phyloP scores from a whole-genome alignment of 108 stramenopile genomes.

The Nannochloropsis salina region DNA sequence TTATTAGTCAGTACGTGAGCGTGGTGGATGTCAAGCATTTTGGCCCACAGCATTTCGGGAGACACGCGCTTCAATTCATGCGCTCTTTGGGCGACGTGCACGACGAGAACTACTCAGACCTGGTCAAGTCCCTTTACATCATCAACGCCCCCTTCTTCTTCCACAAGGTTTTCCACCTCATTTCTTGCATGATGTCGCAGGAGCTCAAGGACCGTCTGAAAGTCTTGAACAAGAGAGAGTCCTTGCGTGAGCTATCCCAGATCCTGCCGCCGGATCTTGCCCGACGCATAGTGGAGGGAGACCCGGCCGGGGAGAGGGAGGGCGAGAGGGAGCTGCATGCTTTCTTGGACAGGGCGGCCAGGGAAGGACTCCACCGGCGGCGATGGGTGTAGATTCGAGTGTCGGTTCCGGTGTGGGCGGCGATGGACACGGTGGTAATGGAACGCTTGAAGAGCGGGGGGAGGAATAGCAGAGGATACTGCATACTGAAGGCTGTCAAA shows the following conservation, averaged over 20 bases:
- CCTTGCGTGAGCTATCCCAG: background rate
- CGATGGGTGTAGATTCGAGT: background rate
- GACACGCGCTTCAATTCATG: background rate
- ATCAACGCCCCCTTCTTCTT: constrained; percentile 1
- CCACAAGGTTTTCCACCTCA: constrained; percentile 20
- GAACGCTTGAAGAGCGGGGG: no score
- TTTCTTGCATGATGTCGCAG: background rate
- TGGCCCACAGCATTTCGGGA: background rate
- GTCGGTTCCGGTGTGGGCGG: no score
- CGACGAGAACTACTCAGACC: background rate
- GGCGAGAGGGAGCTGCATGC: background rate
- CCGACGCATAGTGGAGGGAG: background rate
- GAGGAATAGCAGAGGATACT: no score
- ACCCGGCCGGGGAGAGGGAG: background rate
- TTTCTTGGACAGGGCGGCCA: background rate
- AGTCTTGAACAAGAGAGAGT: background rate
- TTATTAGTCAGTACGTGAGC: background rate
- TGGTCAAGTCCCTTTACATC: constrained; percentile 4
- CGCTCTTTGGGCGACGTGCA: background rate
- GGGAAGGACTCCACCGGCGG: background rate
- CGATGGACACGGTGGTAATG: no score
- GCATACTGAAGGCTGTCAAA: no score
- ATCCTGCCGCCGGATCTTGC: background rate
- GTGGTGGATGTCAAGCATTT: background rate
- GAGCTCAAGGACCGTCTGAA: background rate